Evolutionary conservation across 2,329 filamentous ascomycete genomes (phyloP).

Genomic region (Pestalotiopsis sp.): DNA sequence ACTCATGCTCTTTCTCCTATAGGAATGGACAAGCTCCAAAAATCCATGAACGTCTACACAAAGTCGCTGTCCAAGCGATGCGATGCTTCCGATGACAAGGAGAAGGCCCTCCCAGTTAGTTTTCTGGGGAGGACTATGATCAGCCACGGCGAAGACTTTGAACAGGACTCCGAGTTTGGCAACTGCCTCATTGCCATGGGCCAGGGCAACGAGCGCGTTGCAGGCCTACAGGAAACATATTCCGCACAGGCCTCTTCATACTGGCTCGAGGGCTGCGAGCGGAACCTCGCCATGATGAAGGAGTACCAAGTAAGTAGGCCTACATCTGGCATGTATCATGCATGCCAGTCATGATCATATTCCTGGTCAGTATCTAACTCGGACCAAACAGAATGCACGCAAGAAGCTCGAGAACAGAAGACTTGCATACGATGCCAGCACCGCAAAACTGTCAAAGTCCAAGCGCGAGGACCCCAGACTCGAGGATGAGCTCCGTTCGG

Average conservation of each 20-base stretch:
- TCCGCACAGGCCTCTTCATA: slow-evolving; percentile 75
- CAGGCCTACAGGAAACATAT: slow-evolving; percentile 83
- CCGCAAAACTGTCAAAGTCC: slow-evolving; percentile 88
- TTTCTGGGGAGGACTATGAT: slow-evolving; percentile 87
- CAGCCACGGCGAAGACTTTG: slow-evolving; percentile 88
- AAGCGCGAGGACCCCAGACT: slow-evolving; percentile 93
- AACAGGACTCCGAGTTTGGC: slow-evolving; percentile 87
- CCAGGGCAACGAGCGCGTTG: slow-evolving; percentile 84
- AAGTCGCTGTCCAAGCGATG: slow-evolving; percentile 86
- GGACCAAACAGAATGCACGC: slow-evolving; percentile 63
- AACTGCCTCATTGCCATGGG: slow-evolving; percentile 81
- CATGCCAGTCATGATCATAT: not conserved
- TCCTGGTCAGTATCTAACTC: not conserved
- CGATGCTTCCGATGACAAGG: slow-evolving; percentile 80
- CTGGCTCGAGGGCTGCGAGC: slow-evolving; percentile 91
- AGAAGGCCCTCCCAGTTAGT: slow-evolving; percentile 80
- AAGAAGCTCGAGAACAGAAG: slow-evolving; percentile 93
- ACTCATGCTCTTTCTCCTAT: not conserved
- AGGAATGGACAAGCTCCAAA: slow-evolving; percentile 92
- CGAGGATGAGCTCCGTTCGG: slow-evolving; percentile 87
- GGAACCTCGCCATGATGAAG: slow-evolving; percentile 92
- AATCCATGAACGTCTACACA: slow-evolving; percentile 82
- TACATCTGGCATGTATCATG: not conserved
- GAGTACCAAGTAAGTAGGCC: slow-evolving; percentile 79
- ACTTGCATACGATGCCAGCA: slow-evolving; percentile 87